phyloP scores from a whole-genome alignment of 768 basidiomycete genomes.

The Russula dissimulans region DNA sequence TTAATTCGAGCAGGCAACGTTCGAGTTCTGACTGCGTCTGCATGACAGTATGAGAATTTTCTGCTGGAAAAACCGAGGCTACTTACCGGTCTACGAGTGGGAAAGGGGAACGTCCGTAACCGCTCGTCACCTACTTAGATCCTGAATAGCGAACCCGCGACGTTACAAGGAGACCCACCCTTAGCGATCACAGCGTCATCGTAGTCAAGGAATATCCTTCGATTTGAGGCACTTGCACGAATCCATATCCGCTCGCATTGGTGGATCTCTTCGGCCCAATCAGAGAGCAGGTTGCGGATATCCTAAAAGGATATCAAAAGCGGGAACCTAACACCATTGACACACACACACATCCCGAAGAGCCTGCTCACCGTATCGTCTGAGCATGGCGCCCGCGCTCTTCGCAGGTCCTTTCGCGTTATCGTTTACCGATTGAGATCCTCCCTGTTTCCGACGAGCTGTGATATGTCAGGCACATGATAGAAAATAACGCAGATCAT shows the following conservation, averaged over 20 bases:
- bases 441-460: constrained; percentile 98
- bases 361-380: constrained; percentile 92
- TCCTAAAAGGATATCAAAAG: constrained; percentile 43
- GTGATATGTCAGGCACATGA: background rate
- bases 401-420: constrained; percentile 88
- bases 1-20: constrained; percentile 82
- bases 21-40: constrained; percentile 86
- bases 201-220: constrained; percentile 84
- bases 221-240: constrained; percentile 79
- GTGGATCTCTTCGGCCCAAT: constrained; percentile 83
- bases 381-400: constrained; percentile 87
- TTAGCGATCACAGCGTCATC: constrained; percentile 70
- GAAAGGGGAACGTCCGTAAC: constrained; percentile 88
- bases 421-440: constrained; percentile 86
- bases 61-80: background rate
- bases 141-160: background rate
- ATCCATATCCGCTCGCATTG: constrained; percentile 89
- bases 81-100: constrained; percentile 86
- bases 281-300: constrained; percentile 70
- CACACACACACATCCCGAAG: constrained; percentile 64
- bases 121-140: constrained; percentile 49
- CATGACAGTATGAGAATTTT: background rate
- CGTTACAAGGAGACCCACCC: constrained; percentile 26
- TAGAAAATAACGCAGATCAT: background rate
- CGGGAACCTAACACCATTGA: background rate